Evolutionary conservation across 1,139 yeast species (phyloP).

Genomic region (Geotrichum reessii): DNA sequence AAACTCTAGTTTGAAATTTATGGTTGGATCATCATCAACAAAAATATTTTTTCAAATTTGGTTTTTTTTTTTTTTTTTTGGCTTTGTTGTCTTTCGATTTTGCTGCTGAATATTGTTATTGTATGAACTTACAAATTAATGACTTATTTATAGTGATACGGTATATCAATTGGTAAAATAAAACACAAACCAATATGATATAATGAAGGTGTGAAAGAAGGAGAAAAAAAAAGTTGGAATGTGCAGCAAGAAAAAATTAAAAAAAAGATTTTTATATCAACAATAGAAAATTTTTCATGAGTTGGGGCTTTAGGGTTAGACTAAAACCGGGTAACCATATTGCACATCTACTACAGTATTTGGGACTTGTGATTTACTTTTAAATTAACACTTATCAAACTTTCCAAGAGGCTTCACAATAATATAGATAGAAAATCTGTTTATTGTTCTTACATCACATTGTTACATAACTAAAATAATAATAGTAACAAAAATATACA

Average conservation of each 20-base stretch:
- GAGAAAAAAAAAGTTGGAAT: not conserved
- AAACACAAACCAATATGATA: not conserved
- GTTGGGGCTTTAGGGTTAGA: not conserved
- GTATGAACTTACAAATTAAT: conserved; percentile 8
- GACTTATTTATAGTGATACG: not conserved
- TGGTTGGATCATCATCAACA: conserved; percentile 18
- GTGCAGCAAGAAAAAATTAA: not conserved
- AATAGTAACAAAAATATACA: too few species aligned
- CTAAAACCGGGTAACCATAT: not conserved
- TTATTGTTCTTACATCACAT: too few species aligned
- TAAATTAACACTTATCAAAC: not conserved
- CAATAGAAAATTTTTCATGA: not conserved
- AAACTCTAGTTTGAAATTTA: conserved; percentile 32
- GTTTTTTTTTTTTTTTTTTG: not conserved
- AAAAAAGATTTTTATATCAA: not conserved
- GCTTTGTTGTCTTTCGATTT: not conserved
- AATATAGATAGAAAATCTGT: too few species aligned
- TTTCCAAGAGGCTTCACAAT: too few species aligned
- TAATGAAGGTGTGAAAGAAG: not conserved
- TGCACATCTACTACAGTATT: not conserved
- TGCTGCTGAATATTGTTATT: not conserved
- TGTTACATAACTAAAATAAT: too few species aligned
- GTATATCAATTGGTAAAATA: not conserved
- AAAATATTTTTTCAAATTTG: not conserved
- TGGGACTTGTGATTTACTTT: not conserved